A percentile compares a stretch with the other conserved stretches of the same genome.
These are phyloP conservation scores for Alternaria consortialis DNA, from an alignment of 2,329 filamentous ascomycete species.

Conservation along the genomic window DNA sequence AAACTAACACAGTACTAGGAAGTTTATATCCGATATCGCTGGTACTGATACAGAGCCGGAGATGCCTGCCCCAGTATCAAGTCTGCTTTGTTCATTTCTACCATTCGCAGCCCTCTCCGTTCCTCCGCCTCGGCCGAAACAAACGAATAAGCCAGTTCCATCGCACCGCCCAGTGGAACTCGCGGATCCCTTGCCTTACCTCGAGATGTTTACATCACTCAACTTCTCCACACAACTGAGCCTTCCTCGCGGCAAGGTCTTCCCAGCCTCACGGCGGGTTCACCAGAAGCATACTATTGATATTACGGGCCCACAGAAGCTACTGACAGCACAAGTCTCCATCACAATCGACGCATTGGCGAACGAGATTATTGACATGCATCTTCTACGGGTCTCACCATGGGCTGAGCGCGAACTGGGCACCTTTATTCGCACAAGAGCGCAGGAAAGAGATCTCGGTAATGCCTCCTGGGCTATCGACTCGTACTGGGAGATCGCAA, in stretches of 20 bases:
- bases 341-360: constrained; percentile 60
- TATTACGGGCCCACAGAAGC: constrained; percentile 59
- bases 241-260: constrained; percentile 28
- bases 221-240: constrained; percentile 65
- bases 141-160: constrained; percentile 54
- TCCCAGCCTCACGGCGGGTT: constrained; percentile 21
- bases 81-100: constrained; percentile 52
- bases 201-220: constrained; percentile 76
- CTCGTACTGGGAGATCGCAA: constrained; percentile 71
- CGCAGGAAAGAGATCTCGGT: constrained; percentile 62
- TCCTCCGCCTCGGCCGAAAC: constrained; percentile 33
- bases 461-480: constrained; percentile 73
- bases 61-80: constrained; percentile 39
- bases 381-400: constrained; percentile 65
- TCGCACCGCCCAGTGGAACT: constrained; percentile 73
- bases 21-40: constrained; percentile 35
- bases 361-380: constrained; percentile 63
- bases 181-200: constrained; percentile 71
- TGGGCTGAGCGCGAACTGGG: constrained; percentile 67
- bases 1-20: constrained; percentile 27
- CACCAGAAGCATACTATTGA: constrained; percentile 62
- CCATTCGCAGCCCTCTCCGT: constrained; percentile 46
- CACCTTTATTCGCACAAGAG: constrained; percentile 58
- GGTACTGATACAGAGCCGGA: constrained; percentile 28
- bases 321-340: constrained; percentile 67